Conservation (phyloP, 2,329 filamentous ascomycete genomes). For the Aureobasidium sp. region DNA sequence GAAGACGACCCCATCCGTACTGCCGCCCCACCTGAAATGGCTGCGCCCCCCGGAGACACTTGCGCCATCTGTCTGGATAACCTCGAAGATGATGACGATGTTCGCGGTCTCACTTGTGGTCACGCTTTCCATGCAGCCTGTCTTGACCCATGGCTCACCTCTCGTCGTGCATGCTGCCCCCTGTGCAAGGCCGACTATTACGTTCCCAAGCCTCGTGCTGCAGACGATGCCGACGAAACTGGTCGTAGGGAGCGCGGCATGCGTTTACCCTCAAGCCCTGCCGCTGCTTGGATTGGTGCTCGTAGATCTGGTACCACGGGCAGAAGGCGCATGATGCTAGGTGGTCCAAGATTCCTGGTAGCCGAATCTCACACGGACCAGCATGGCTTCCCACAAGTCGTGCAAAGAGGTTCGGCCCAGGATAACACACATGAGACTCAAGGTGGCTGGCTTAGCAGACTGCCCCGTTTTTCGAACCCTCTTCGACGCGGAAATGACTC, state of each 20-base stretch:
- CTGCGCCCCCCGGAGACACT: constrained; percentile 77
- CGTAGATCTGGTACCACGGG: constrained; percentile 21
- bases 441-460: constrained; percentile 22
- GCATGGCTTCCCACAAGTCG: background rate
- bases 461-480: constrained; percentile 22
- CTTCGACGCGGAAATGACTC: constrained; percentile 21
- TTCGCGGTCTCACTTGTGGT: constrained; percentile 90
- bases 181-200: constrained; percentile 98
- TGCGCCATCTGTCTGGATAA: constrained; percentile 96
- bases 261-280: constrained; percentile 23
- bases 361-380: constrained; percentile 16
- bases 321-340: constrained; percentile 25
- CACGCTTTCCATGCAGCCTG: constrained; percentile 96
- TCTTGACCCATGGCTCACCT: constrained; percentile 93
- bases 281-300: constrained; percentile 24
- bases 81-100: constrained; percentile 90
- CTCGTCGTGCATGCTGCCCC: constrained; percentile 87
- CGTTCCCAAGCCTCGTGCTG: constrained; percentile 77
- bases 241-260: constrained; percentile 17
- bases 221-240: constrained; percentile 35
- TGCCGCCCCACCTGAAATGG: constrained; percentile 71
- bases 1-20: constrained; percentile 73
- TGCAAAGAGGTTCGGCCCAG: background rate
- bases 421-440: background rate
- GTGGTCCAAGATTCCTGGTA: constrained; percentile 23